phyloP scores from a whole-genome alignment of 768 basidiomycete species.

The Pholiota microspora region DNA sequence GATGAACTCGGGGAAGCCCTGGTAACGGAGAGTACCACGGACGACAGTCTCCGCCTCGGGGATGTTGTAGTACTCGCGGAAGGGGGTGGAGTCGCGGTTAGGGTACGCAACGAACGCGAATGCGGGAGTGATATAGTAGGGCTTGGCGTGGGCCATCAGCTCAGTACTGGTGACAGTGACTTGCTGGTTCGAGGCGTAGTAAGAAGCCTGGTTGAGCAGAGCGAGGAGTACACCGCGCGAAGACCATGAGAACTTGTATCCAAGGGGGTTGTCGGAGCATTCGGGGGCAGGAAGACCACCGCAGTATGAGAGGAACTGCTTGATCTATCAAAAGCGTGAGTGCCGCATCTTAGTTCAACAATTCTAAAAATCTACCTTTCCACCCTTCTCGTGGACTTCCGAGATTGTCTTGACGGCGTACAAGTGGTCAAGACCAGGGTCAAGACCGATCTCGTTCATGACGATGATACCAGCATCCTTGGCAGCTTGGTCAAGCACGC shows the following conservation, averaged over 20 bases:
- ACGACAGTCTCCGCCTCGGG: conserved; percentile 92
- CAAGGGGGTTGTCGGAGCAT: conserved; percentile 90
- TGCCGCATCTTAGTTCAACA: not conserved
- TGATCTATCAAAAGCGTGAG: conserved; percentile 50
- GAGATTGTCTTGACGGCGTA: conserved; percentile 93
- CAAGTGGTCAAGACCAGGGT: conserved; percentile 89
- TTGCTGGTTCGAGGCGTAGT: conserved; percentile 63
- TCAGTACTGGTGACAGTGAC: conserved; percentile 72
- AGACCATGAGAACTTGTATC: conserved; percentile 99
- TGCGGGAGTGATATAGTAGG: conserved; percentile 94
- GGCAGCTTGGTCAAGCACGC: conserved; percentile 75
- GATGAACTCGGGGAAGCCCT: conserved; percentile 96
- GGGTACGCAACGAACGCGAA: conserved; percentile 97
- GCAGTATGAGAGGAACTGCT: conserved; percentile 91
- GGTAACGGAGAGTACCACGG: conserved; percentile 91
- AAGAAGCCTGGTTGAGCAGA: conserved; percentile 86
- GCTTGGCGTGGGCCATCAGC: conserved; percentile 87
- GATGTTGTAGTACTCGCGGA: conserved; percentile 89
- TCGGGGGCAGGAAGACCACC: conserved; percentile 94
- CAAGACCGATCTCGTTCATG: conserved; percentile 97
- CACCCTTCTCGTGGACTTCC: conserved; percentile 92
- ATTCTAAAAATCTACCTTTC: conserved; percentile 44
- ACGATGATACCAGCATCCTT: conserved; percentile 90
- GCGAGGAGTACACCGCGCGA: conserved; percentile 95
- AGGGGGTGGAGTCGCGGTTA: conserved; percentile 90